Evolutionary conservation across 495 filamentous ascomycete genomes (phyloP), one percentile per base, ranked within the genome.

Genomic region (Podospora fimiseda): DNA sequence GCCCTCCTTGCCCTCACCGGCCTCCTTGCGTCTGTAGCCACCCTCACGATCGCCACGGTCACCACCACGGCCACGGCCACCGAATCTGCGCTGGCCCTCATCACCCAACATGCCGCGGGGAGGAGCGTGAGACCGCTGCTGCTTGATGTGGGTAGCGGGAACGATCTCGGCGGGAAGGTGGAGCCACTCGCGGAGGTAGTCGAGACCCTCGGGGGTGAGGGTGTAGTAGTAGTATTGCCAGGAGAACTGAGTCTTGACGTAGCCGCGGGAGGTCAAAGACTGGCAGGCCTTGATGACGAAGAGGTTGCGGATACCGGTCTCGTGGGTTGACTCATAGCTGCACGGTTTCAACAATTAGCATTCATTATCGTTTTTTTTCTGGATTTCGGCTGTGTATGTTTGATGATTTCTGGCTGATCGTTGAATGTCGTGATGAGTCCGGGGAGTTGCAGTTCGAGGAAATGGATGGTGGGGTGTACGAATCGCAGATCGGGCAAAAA

Each of bases 171-270:
- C 93, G 72, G 93, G 93, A 64, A 97, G 86, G 82, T 98, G 93
- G 60, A 97, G 92, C 93, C 93, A 98, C 81, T 98, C 93, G 64
- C 93, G 94, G 72, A 98, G 90, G 84, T 97, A 98, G 83, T 96
- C 92, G 70, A 98, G 91, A 80, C 93, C 93, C 67, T 96, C 92
- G 64, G 90, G 90, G 72, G 93, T 98, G 71, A 98, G 85, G 74
- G 94, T 98, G 86, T 98, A 98, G 87, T 98, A 98, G 85, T 96
- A 98, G 85, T 91, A 97, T 81, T 98, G 93, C 93, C 93, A 98
- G 56, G 90, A 95, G 87, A 98, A 98, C 74, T 90, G 93, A 62
- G 93, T 98, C 87, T 97, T 97, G 77, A 98, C 81, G 75, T 85
- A 98, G 71, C 90, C 90, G 73, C 92, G 90, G 66, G 93, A 97